Base-by-base conservation (phyloP, 192 early-diverging fungal genomes). In the Diversispora epigaea region DNA sequence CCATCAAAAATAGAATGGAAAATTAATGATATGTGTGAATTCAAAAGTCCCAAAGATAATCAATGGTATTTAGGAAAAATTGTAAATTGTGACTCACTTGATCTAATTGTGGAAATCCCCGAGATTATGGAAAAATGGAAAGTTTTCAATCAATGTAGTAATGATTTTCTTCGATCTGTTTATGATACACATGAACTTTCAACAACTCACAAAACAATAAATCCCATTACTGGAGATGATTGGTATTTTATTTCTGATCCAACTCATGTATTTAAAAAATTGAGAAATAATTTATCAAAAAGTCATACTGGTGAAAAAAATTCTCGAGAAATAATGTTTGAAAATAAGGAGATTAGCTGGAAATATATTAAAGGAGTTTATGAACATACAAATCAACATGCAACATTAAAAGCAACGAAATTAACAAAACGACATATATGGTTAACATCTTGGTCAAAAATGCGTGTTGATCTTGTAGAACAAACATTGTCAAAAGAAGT, bases 51-150 rank as follows among this genome's bases (percentile, higher is more conserved):
- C 14, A 55, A 55, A 14, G 17, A 55, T 55, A 55, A 55, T 14
- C 52, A 55, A 55, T 55, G 52, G 52, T 55, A 55, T 55, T 55
- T 55, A 55, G 52, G 17, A 55, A 55, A 55, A 14, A 55, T 55
- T n/a, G 19, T 6, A 2, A 14, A 55, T 19, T 14, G 14, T 55
- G 12, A 55, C 15, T 55, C 52, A 55, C 14, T 11, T 55, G 52
- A 55, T n/a, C 19, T 55, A 55, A n/a, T n/a, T n/a, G 14, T 55
- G 6, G 52, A 55, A 55, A 55, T 55, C 15, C 14, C 15, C 15
- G 52, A 14, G 1, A n/a, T 0, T n/a, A 3, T n/a, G 6, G 15
- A 55, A 55, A n/a, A 1, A n/a, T 55, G 52, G 17, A 55, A 55
- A 15, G 52, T 55, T 14, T 55, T 55, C 15, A 55, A 1, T 55